phyloP scores from a whole-genome alignment of 805 yeast species.

The Crinitomyces ghanaensis region DNA sequence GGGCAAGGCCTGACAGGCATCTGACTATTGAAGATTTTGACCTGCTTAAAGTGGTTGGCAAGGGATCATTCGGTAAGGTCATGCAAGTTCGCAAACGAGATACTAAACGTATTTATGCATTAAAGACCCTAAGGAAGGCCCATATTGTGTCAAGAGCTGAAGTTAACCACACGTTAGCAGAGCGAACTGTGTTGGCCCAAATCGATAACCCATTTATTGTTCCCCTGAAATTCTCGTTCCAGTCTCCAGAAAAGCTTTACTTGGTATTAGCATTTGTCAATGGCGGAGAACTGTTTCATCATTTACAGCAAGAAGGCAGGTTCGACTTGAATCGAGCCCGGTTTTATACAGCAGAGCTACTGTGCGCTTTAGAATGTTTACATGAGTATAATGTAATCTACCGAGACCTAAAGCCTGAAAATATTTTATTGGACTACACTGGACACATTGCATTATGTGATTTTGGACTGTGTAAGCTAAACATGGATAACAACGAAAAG shows the following conservation, averaged over 20 bases:
- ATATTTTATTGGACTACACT: slow-evolving; percentile 84
- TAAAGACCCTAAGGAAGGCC: slow-evolving; percentile 86
- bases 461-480: slow-evolving; percentile 90
- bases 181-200: slow-evolving; percentile 86
- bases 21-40: slow-evolving; percentile 87
- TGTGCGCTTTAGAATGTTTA: slow-evolving; percentile 84
- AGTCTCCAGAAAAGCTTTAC: slow-evolving; percentile 90
- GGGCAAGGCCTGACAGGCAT: slow-evolving; percentile 40
- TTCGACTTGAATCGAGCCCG: slow-evolving; percentile 83
- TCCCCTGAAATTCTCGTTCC: slow-evolving; percentile 91
- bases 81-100: slow-evolving; percentile 97
- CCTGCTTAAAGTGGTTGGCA: slow-evolving; percentile 87
- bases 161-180: slow-evolving; percentile 93
- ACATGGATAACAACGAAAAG: slow-evolving; percentile 83
- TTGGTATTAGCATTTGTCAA: slow-evolving; percentile 85
- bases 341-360: slow-evolving; percentile 86
- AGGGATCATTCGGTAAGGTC: slow-evolving; percentile 96
- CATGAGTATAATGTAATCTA: slow-evolving; percentile 89
- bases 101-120: slow-evolving; percentile 87
- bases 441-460: slow-evolving; percentile 98
- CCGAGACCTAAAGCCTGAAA: slow-evolving; percentile 93
- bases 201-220: slow-evolving; percentile 93
- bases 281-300: slow-evolving; percentile 95
- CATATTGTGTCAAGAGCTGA: slow-evolving; percentile 91
- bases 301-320: slow-evolving; percentile 80